Evolutionary conservation across 352 stramenopile species (phyloP).

Genomic region (Phytopythium sindhum): DNA sequence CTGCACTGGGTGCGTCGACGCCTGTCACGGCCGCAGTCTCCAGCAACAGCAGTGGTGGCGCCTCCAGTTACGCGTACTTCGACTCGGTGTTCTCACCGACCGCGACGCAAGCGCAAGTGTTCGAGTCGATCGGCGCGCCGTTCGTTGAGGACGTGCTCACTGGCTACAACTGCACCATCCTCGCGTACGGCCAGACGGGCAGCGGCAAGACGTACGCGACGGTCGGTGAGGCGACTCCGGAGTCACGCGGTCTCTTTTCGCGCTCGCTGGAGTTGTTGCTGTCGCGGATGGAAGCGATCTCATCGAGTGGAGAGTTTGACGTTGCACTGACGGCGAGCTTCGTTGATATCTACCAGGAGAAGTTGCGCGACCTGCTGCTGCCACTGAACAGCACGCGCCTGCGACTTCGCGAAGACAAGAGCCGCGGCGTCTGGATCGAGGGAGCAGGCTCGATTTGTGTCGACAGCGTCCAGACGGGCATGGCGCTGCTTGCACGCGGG

Average conservation of each 20-base stretch:
- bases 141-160: slow-evolving; percentile 49
- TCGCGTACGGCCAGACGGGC: slow-evolving; percentile 68
- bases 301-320: slow-evolving; percentile 17
- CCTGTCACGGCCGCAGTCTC: background rate
- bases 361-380: slow-evolving; percentile 50
- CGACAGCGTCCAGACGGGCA: slow-evolving; percentile 19
- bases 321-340: slow-evolving; percentile 46
- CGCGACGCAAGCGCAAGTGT: slow-evolving; percentile 43
- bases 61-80: slow-evolving; percentile 29
- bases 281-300: slow-evolving; percentile 12
- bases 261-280: slow-evolving; percentile 38
- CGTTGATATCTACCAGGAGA: slow-evolving; percentile 75
- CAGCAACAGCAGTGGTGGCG: background rate
- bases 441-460: slow-evolving; percentile 46
- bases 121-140: slow-evolving; percentile 36
- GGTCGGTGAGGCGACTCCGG: slow-evolving; percentile 20
- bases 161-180: slow-evolving; percentile 72
- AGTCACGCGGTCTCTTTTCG: slow-evolving; percentile 33
- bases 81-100: slow-evolving; percentile 39
- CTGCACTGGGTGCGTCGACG: background rate
- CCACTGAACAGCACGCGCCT: slow-evolving; percentile 24
- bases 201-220: slow-evolving; percentile 71
- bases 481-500: slow-evolving; percentile 35
- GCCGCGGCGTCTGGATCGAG: slow-evolving; percentile 39
- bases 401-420: slow-evolving; percentile 44